Evolutionary conservation across 108 stramenopile species (phyloP).

Genomic region (Discostella pseudostelligera): DNA sequence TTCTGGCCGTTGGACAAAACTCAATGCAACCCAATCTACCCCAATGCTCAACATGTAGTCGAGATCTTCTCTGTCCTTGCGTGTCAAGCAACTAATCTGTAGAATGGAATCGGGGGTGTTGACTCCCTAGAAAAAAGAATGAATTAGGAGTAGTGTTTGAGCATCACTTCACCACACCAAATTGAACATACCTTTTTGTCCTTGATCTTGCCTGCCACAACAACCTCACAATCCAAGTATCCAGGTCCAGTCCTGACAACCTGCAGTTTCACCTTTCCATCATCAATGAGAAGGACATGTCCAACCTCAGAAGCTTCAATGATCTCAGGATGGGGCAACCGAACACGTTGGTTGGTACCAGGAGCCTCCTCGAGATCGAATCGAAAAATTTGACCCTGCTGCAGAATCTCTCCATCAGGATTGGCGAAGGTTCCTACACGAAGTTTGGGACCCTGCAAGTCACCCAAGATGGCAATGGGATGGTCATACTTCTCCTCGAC

Average conservation of each 20-base stretch:
- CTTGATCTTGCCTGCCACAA: constrained; percentile 86
- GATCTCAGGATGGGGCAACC: constrained; percentile 95
- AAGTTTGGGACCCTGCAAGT: constrained; percentile 95
- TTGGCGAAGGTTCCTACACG: constrained; percentile 89
- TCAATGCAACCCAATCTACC: constrained; percentile 95
- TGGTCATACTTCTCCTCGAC: constrained; percentile 92
- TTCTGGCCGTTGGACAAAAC: constrained; percentile 90
- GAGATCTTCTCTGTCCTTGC: constrained; percentile 90
- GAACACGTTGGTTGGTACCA: constrained; percentile 83
- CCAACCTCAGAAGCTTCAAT: constrained; percentile 83
- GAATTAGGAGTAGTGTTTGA: not conserved
- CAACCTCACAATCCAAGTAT: constrained; percentile 83
- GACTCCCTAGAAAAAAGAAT: constrained; percentile 55
- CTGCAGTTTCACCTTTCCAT: constrained; percentile 92
- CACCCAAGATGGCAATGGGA: constrained; percentile 93
- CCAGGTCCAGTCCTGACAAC: constrained; percentile 81
- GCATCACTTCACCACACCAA: not conserved
- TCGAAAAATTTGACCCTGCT: constrained; percentile 82
- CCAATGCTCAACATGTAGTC: constrained; percentile 86
- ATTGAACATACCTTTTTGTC: constrained; percentile 60
- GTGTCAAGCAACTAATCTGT: constrained; percentile 89
- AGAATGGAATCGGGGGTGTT: constrained; percentile 93
- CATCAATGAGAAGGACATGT: constrained; percentile 90
- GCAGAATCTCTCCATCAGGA: constrained; percentile 65
- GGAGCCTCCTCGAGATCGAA: constrained; percentile 83